Evolutionary conservation across 1,139 yeast genomes (phyloP), one percentile per base, ranked within the genome.

Genomic region (Diutina sp.): DNA sequence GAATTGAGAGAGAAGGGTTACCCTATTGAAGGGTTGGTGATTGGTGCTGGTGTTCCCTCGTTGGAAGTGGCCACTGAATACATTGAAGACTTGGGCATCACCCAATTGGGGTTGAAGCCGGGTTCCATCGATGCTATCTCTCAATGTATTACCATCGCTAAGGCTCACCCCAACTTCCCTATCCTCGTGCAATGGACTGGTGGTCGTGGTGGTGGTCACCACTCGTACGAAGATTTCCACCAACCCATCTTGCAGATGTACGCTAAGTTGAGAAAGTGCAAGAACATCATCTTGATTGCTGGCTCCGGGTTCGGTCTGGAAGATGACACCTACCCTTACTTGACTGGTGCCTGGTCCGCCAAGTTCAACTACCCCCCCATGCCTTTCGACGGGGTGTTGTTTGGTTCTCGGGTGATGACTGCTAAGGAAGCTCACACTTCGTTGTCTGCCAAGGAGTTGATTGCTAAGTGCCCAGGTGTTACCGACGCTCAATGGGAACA

Each of bases 141-240:
- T 62, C 95, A 87, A 71, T 90, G 85, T 62, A 84, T 93, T 65
- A 75, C 86, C 59, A 93, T 93, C 69, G 99, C 99, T 56, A 90
- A 89, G 70, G 91, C 96, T 56, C 95, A 91, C 74, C 99, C 99
- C 64, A 76, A 71, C 60, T 93, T 95, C 90, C 99, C 99, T 62
- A 89, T 93, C 67, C 91, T 93, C 58, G 78, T 93, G 66, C 99
- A 93, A 79, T 93, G 99, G 99, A 93, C 99, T 61, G 99, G 98
- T 81, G 99, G 99, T 72, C 91, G 99, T 82, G 99, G 97, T 77
- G 99, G 99, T 81, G 99, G 99, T 68, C 99, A 93, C 72, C 99
- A 93, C 74, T 91, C 98, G 58, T 93, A 85, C 69, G 99, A 93
- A 79, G 99, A 93, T 75, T 90, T 91, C 95, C 99, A 93, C 72